Conservation (phyloP, 768 basidiomycete species). For the Suillus occidentalis region DNA sequence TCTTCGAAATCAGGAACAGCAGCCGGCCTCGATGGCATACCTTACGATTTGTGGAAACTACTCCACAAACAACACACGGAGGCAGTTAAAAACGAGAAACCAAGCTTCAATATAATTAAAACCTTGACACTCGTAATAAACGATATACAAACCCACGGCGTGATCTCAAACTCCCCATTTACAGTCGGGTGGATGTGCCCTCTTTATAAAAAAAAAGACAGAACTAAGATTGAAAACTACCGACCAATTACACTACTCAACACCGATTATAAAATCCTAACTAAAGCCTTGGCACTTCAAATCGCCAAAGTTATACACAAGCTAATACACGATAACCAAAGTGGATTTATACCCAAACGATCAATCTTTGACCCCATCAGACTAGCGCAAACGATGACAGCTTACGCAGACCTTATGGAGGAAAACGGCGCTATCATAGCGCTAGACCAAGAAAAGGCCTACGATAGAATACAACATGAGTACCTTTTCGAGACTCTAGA, state of each 20-base stretch:
- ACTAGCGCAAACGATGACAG: slow-evolving; percentile 26
- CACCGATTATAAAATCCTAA: slow-evolving; percentile 35
- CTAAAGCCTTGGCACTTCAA: slow-evolving; percentile 21
- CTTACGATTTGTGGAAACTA: too few relatives aligned
- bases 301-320: neutral
- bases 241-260: slow-evolving; percentile 39
- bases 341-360: slow-evolving; percentile 38
- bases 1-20: too few relatives aligned
- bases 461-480: too few relatives aligned
- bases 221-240: slow-evolving; percentile 33
- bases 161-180: slow-evolving; percentile 23
- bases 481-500: too few relatives aligned
- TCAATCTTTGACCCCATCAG: slow-evolving; percentile 34
- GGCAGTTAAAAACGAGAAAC: too few relatives aligned
- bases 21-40: too few relatives aligned
- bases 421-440: slow-evolving; percentile 29
- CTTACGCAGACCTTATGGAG: slow-evolving; percentile 21
- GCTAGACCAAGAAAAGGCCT: neutral
- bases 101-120: too few relatives aligned
- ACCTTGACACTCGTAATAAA: too few relatives aligned
- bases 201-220: slow-evolving; percentile 42
- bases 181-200: slow-evolving; percentile 35
- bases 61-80: too few relatives aligned
- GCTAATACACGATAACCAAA: slow-evolving; percentile 37
- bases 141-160: too few relatives aligned